Percentiles rank a stretch among this genome's conserved stretches.
Conservation (phyloP, 129 eudicot genomes). For the Glebionis coronaria region DNA sequence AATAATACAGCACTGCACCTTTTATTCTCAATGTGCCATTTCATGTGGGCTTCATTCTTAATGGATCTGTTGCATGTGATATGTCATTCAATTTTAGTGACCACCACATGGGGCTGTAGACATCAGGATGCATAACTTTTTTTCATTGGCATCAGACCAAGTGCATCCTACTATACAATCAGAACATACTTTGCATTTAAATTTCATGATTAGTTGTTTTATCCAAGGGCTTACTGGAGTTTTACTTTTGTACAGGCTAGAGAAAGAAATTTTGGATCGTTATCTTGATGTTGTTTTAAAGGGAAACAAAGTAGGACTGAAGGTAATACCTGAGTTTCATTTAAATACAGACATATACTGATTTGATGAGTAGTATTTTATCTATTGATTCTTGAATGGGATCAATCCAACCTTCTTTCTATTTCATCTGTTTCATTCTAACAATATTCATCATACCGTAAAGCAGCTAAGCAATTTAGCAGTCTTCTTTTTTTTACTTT, state of each 20-base stretch:
- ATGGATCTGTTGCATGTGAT: neutral
- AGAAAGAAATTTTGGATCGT: conserved; percentile 94
- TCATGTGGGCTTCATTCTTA: neutral
- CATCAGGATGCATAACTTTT: too few species aligned
- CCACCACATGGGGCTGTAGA: conserved; percentile 1
- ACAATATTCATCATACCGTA: conserved; percentile 3
- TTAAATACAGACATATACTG: neutral
- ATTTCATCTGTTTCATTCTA: conserved; percentile 5
- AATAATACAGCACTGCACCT: neutral
- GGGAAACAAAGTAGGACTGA: conserved; percentile 93
- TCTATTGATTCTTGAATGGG: conserved; percentile 1
- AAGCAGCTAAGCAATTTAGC: neutral
- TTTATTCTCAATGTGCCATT: neutral
- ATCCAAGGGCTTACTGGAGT: conserved; percentile 14
- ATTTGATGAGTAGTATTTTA: conserved; percentile 3
- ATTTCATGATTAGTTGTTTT: conserved; percentile 3
- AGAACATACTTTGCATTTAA: conserved; percentile 3
- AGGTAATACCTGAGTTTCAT: conserved; percentile 45
- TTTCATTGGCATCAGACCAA: too few species aligned
- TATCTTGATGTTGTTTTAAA: conserved; percentile 92
- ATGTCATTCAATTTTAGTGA: neutral
- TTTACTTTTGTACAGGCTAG: conserved; percentile 52
- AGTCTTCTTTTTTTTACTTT: neutral
- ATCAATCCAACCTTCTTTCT: neutral
- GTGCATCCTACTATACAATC: conserved; percentile 11